Evolutionary conservation across 1,139 yeast species (phyloP).

Genomic region (Suhomyces bribrorum): DNA sequence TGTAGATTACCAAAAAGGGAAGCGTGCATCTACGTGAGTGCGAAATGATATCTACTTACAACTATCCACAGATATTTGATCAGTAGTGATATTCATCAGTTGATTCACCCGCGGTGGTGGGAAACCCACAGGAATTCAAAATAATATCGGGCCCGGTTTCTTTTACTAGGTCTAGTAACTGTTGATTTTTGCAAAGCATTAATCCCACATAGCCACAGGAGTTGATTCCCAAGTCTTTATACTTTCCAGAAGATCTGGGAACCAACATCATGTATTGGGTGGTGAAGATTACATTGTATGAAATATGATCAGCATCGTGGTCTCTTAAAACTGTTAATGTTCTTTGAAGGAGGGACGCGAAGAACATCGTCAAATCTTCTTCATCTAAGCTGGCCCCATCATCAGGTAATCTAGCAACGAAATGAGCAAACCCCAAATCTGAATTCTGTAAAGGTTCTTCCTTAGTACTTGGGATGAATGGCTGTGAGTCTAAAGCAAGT

Average conservation of each 20-base stretch:
- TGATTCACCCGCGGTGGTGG: constrained; percentile 45
- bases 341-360: constrained; percentile 70
- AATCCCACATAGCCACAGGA: constrained; percentile 82
- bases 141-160: constrained; percentile 48
- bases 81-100: constrained; percentile 40
- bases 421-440: constrained; percentile 80
- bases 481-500: constrained; percentile 47
- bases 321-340: constrained; percentile 66
- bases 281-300: constrained; percentile 82
- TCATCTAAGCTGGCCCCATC: constrained; percentile 36
- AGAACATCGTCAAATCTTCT: constrained; percentile 61
- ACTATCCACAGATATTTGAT: not conserved
- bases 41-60: not conserved
- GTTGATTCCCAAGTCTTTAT: constrained; percentile 61
- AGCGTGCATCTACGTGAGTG: not conserved
- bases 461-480: constrained; percentile 54
- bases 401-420: constrained; percentile 64
- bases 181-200: constrained; percentile 70
- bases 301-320: constrained; percentile 44
- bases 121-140: constrained; percentile 64
- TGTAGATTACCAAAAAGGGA: constrained; percentile 14
- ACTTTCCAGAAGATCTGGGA: constrained; percentile 61
- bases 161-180: constrained; percentile 42
- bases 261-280: constrained; percentile 79
- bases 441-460: constrained; percentile 63